Evolutionary conservation across 352 stramenopile species (phyloP), one percentile per base, ranked within the genome.

Genomic region (Thalassiosira ordinaria): DNA sequence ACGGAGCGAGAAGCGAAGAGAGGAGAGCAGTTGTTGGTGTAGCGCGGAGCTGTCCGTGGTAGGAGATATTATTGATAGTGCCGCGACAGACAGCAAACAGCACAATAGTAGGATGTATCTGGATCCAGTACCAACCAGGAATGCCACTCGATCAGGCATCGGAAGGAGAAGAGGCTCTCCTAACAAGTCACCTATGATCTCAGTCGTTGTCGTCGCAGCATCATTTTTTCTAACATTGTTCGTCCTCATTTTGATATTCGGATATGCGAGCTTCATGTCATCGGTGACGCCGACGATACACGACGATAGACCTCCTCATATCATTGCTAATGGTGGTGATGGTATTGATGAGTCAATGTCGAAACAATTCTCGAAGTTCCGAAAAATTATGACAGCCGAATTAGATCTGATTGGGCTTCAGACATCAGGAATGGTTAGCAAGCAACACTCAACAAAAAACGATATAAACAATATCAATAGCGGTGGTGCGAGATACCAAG

Each of bases 331-430:
- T n/a, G n/a, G n/a, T n/a, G 8, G 7, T 33, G 70, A 64, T n/a
- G 41, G 22, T 24, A 26, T 56, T 24, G 60, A 69, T 33, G 37
- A 56, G 35, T 1, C 6, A n/a, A 35, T 69, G 13, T 57, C 60
- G 1, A 16, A 27, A n/a, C 18, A 63, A 37, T 74, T 74, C 27
- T 33, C 3, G 7, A 47, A 55, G 44, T 67, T 33, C 29, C 66
- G 13, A 37, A 44, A 20, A 14, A 79, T 84, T 33, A 11, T 84
- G 14, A 13, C 35, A 22, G 67, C 44, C 13, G 55, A 84, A 29
- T 27, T 79, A 8, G 41, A 84, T 67, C 31, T 84, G n/a, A 46
- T 84, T 44, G 24, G 51, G 13, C 57, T 84, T 4, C 18, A 71
- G 18, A 41, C 47, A 18, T 31, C n/a, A 16, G 29, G 31, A 6